A percentile compares a stretch with the other conserved stretches of the same genome.
phyloP scores from a whole-genome alignment of 169 alveolate species.

The Plasmodium falciparum region DNA sequence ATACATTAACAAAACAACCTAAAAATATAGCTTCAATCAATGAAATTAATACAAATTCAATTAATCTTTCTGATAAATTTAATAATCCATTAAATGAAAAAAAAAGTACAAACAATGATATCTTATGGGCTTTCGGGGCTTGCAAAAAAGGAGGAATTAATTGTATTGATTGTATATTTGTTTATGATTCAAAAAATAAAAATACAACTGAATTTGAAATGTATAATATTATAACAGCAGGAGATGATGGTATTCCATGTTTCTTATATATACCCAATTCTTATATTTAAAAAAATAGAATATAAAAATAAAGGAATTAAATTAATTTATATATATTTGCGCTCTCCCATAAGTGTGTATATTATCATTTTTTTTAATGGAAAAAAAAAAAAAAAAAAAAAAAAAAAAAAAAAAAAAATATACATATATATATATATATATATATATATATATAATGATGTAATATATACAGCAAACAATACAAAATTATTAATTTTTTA shows the following conservation, averaged over 20 bases:
- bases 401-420: no score
- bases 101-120: slow-evolving; percentile 13
- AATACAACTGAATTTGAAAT: slow-evolving; percentile 59
- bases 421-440: no score
- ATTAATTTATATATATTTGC: no score
- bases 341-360: no score
- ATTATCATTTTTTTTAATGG: no score
- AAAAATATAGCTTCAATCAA: slow-evolving; percentile 12
- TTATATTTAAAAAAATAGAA: neutral
- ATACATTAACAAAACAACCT: slow-evolving; percentile 15
- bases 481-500: no score
- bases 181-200: slow-evolving; percentile 44
- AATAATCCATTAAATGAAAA: slow-evolving; percentile 13
- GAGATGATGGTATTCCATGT: slow-evolving; percentile 75
- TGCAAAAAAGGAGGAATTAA: slow-evolving; percentile 75
- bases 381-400: no score
- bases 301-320: no score
- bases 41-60: slow-evolving; percentile 3
- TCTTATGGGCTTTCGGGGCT: slow-evolving; percentile 76
- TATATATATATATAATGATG: no score
- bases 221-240: slow-evolving; percentile 47
- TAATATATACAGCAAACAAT: no score
- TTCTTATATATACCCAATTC: slow-evolving; percentile 54
- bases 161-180: slow-evolving; percentile 72
- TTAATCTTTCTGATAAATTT: neutral